Evolutionary conservation across 306 rosid genomes (phyloP).

Genomic region (Glycine tomentella): DNA sequence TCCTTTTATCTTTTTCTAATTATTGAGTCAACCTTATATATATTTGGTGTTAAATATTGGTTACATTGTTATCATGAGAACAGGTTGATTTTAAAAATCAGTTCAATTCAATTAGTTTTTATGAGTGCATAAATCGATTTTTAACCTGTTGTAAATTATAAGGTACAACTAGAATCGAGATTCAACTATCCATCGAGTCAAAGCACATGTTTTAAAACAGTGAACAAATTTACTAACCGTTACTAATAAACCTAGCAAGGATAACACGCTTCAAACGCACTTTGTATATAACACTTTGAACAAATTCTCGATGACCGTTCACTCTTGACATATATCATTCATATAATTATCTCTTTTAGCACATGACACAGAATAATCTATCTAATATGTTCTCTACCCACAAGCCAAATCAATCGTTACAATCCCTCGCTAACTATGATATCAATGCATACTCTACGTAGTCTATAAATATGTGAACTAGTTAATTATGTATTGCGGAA

Average conservation of each 20-base stretch:
- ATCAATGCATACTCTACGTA: not conserved
- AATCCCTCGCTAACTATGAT: not conserved
- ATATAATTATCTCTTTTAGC: conserved; percentile 3
- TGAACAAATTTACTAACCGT: not conserved
- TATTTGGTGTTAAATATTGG: too few species aligned
- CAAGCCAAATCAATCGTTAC: not conserved
- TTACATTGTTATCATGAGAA: too few species aligned
- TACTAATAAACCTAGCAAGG: not conserved
- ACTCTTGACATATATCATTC: conserved; percentile 3
- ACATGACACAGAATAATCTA: not conserved
- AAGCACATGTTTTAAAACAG: not conserved
- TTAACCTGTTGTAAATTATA: too few species aligned
- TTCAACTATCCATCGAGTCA: too few species aligned
- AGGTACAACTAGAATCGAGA: too few species aligned
- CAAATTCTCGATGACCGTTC: conserved; percentile 14
- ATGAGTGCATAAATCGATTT: too few species aligned
- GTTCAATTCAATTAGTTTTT: too few species aligned
- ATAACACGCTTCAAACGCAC: conserved; percentile 2
- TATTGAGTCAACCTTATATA: too few species aligned
- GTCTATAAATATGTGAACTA: conserved; percentile 10
- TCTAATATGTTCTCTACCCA: not conserved
- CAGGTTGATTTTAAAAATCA: too few species aligned
- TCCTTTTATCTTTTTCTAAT: too few species aligned
- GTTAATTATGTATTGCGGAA: not conserved
- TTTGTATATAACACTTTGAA: not conserved